A percentile compares a stretch with the other conserved stretches of the same genome.
These are phyloP conservation scores for Sclerotiophoma versabilis DNA, from an alignment of 2,329 filamentous ascomycete species.

Conservation along the genomic window DNA sequence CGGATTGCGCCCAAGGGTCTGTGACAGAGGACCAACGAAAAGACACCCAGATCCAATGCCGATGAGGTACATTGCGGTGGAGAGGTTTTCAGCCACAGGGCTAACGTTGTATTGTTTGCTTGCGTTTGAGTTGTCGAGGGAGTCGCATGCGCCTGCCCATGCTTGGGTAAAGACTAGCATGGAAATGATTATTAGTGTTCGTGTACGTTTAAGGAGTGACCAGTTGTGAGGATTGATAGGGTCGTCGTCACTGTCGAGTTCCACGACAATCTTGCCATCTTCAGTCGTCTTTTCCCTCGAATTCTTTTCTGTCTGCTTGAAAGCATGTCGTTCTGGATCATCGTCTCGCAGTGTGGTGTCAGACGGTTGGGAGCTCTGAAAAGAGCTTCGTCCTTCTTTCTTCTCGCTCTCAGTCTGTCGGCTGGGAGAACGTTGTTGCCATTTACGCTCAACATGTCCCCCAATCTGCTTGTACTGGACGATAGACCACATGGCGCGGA, in stretches of 20 bases:
- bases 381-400: neutral
- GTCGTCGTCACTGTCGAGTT: neutral
- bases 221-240: slow-evolving; percentile 8
- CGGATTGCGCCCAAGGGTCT: slow-evolving; percentile 9
- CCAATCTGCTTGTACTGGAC: slow-evolving; percentile 4
- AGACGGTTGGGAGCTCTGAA: neutral
- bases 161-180: slow-evolving; percentile 10
- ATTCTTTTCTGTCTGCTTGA: neutral
- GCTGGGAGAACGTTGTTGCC: neutral
- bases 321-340: neutral
- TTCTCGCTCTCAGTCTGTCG: neutral
- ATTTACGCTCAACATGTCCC: neutral
- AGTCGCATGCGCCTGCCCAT: slow-evolving; percentile 9
- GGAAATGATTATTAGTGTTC: neutral
- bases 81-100: slow-evolving; percentile 5
- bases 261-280: neutral
- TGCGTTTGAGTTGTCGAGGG: slow-evolving; percentile 6
- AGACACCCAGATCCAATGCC: slow-evolving; percentile 14
- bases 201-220: slow-evolving; percentile 3
- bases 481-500: slow-evolving; percentile 1
- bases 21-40: slow-evolving; percentile 10
- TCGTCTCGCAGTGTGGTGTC: neutral
- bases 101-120: slow-evolving; percentile 8
- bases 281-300: neutral
- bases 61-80: slow-evolving; percentile 14